These are phyloP conservation scores for Lepidium aucheri DNA, from an alignment of 345 rosid genomes.

Conservation along the genomic window DNA sequence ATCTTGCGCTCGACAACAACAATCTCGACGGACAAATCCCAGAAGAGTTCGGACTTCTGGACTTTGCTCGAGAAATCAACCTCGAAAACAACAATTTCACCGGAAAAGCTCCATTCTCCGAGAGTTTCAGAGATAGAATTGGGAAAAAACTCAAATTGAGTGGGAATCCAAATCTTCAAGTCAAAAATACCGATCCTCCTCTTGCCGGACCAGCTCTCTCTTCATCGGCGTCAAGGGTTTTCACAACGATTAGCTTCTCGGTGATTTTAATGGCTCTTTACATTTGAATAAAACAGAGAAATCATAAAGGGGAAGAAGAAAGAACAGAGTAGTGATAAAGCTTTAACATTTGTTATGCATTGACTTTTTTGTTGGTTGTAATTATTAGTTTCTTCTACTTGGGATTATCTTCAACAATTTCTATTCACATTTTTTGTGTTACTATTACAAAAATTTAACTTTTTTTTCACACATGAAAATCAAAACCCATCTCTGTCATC, in stretches of 20 bases:
- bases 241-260: not conserved
- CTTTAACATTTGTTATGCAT: not conserved
- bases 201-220: not conserved
- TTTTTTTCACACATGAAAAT: not conserved
- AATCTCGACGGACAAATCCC: conserved; percentile 50
- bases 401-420: not conserved
- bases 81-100: conserved; percentile 61
- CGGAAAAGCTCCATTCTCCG: conserved; percentile 45
- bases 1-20: conserved; percentile 52
- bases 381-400: conserved; percentile 5
- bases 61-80: conserved; percentile 40
- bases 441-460: not conserved
- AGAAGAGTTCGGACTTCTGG: conserved; percentile 35
- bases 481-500: not conserved
- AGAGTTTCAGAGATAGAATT: conserved; percentile 29
- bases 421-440: not conserved
- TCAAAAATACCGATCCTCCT: not conserved
- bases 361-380: conserved; percentile 12
- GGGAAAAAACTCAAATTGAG: conserved; percentile 44
- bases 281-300: not conserved
- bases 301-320: not conserved
- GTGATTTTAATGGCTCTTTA: not conserved
- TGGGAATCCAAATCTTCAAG: conserved; percentile 34
- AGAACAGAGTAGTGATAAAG: not conserved
- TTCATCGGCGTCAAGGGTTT: conserved; percentile 2